Conservation (phyloP, 129 eudicot genomes). For the Helianthus annuus region DNA sequence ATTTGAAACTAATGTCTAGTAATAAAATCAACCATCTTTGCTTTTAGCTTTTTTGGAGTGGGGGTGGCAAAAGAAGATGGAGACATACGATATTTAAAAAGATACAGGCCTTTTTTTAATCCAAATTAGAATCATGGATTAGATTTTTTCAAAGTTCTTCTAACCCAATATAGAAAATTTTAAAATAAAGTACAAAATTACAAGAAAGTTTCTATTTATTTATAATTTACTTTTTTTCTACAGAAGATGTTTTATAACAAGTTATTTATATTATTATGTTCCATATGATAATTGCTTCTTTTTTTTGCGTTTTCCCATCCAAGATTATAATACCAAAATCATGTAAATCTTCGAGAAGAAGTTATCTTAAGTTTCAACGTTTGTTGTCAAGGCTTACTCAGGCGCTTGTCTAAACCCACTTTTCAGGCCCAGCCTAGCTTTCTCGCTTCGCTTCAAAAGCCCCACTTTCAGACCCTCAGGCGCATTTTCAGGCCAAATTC, state of each 20-base stretch:
- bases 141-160: not conserved
- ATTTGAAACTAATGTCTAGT: not conserved
- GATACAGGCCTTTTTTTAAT: not conserved
- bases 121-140: not conserved
- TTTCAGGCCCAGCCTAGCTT: too few species aligned
- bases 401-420: too few species aligned
- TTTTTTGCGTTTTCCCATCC: not conserved
- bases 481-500: too few species aligned
- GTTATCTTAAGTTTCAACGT: too few species aligned
- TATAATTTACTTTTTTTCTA: not conserved
- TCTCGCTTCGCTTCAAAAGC: too few species aligned
- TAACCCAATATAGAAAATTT: not conserved
- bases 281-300: not conserved
- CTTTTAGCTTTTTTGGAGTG: slow-evolving; percentile 26
- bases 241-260: not conserved
- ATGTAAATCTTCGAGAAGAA: not conserved
- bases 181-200: not conserved
- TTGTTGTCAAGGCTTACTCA: too few species aligned
- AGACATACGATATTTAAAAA: slow-evolving; percentile 1
- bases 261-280: not conserved
- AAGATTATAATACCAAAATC: not conserved
- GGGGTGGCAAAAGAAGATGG: slow-evolving; percentile 33
- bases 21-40: slow-evolving; percentile 3
- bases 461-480: too few species aligned
- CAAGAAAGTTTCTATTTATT: too few species aligned